These are phyloP conservation scores for Geum urbanum DNA, from an alignment of 306 rosid genomes.

Conservation along the genomic window DNA sequence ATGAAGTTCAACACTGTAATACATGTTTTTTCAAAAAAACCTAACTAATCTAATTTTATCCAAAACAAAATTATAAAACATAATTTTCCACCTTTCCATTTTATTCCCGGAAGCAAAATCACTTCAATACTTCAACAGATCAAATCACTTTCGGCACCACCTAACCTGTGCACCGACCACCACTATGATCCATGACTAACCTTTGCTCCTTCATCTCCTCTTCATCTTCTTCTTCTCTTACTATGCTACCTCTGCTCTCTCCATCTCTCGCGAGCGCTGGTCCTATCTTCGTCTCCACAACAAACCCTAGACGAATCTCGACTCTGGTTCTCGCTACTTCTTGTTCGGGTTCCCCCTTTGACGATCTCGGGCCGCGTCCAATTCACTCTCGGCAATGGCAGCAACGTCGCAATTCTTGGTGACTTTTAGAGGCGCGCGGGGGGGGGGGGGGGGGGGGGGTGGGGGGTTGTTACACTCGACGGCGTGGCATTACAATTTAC, in stretches of 20 bases:
- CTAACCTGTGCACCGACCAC: no score
- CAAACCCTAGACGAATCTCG: conserved; percentile 28
- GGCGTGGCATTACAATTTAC: conserved; percentile 20
- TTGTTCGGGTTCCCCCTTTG: conserved; percentile 41
- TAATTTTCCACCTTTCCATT: no score
- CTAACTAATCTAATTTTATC: no score
- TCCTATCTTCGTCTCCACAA: conserved; percentile 21
- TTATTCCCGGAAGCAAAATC: no score
- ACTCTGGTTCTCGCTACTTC: conserved; percentile 48
- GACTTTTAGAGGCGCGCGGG: conserved; percentile 4
- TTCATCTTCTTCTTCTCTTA: conserved; percentile 33
- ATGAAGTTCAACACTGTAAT: no score
- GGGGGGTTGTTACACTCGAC: no score
- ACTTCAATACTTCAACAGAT: no score
- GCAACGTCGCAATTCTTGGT: conserved; percentile 61
- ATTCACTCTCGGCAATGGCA: conserved; percentile 24
- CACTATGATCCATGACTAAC: conserved; percentile 53
- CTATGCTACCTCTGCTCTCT: background rate
- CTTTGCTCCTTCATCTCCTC: conserved; percentile 53
- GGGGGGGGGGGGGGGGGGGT: no score
- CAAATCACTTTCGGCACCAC: conserved; percentile 5
- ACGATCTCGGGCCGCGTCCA: conserved; percentile 31
- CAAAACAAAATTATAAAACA: no score
- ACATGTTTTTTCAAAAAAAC: no score
- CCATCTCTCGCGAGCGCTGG: conserved; percentile 3